Evolutionary conservation across 2,329 filamentous ascomycete genomes (phyloP).

Genomic region (Pyrenophora graminea): DNA sequence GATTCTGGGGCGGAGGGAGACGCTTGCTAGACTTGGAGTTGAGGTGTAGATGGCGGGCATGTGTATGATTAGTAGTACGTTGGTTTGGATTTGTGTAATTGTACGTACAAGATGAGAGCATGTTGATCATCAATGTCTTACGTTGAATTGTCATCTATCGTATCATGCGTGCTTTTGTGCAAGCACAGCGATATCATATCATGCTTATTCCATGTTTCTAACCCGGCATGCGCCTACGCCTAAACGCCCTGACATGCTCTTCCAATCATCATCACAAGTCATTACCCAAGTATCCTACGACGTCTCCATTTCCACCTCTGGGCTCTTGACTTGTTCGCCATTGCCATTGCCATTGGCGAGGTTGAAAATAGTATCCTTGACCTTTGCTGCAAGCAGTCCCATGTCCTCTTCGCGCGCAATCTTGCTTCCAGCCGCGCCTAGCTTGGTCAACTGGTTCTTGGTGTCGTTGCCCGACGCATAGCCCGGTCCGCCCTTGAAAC

Average conservation of each 20-base stretch:
- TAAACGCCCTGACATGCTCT: slow-evolving; percentile 14
- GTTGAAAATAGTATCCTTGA: slow-evolving; percentile 66
- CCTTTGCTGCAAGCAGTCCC: slow-evolving; percentile 64
- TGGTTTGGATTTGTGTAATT: too few relatives aligned
- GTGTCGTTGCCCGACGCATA: slow-evolving; percentile 5
- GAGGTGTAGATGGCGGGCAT: slow-evolving; percentile 8
- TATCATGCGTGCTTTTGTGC: too few relatives aligned
- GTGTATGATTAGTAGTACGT: not conserved
- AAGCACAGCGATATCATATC: too few relatives aligned
- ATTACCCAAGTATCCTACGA: not conserved
- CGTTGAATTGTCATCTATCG: too few relatives aligned
- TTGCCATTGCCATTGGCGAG: slow-evolving; percentile 15
- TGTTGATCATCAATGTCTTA: too few relatives aligned
- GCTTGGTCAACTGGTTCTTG: slow-evolving; percentile 58
- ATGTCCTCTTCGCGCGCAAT: slow-evolving; percentile 66
- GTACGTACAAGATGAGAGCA: too few relatives aligned
- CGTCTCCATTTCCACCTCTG: slow-evolving; percentile 40
- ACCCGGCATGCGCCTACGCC: not conserved
- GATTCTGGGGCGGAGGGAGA: slow-evolving; percentile 40
- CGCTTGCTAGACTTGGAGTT: slow-evolving; percentile 30
- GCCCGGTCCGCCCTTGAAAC: slow-evolving; percentile 29
- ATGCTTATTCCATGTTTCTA: too few relatives aligned
- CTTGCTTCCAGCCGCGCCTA: slow-evolving; percentile 64
- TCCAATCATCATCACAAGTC: not conserved
- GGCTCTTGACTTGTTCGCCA: slow-evolving; percentile 13